Percentiles rank a stretch among this genome's conserved stretches.
Conservation (phyloP, 1,139 yeast genomes). For the Geotrichum cucujoidarum region DNA sequence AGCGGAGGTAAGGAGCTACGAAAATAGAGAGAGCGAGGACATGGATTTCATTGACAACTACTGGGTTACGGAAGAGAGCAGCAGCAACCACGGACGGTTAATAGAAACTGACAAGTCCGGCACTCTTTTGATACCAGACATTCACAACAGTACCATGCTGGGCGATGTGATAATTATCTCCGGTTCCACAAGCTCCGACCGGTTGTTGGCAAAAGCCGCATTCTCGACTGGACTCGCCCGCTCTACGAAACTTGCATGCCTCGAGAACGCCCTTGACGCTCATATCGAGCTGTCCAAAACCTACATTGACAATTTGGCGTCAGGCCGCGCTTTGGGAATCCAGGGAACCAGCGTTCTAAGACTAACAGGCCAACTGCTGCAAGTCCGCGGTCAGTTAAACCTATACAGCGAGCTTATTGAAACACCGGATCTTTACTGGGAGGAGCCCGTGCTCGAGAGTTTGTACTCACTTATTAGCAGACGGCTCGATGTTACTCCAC, state of each 20-base stretch:
- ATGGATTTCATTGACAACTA: conserved; percentile 66
- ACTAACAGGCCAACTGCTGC: conserved; percentile 67
- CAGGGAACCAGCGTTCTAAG: conserved; percentile 60
- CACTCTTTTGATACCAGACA: not conserved
- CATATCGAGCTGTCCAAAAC: conserved; percentile 58
- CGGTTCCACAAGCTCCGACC: conserved; percentile 45
- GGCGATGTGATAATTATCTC: conserved; percentile 68
- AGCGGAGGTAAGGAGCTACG: conserved; percentile 50
- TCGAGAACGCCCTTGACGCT: conserved; percentile 66
- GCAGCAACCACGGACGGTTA: no score
- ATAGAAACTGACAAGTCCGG: not conserved
- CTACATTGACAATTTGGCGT: conserved; percentile 61
- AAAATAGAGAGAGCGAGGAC: conserved; percentile 68
- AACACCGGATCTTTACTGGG: conserved; percentile 90
- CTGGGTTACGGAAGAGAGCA: conserved; percentile 2
- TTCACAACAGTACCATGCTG: conserved; percentile 41
- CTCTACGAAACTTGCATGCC: conserved; percentile 74
- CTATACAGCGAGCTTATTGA: conserved; percentile 85
- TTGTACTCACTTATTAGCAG: conserved; percentile 67
- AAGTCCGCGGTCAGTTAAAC: conserved; percentile 75
- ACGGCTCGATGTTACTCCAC: conserved; percentile 66
- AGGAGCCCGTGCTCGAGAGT: conserved; percentile 76
- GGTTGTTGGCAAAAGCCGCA: conserved; percentile 74
- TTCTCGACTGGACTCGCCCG: conserved; percentile 84
- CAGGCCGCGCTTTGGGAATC: conserved; percentile 50